Conservation (phyloP, 108 stramenopile species). For the Licmophora abbreviata region DNA sequence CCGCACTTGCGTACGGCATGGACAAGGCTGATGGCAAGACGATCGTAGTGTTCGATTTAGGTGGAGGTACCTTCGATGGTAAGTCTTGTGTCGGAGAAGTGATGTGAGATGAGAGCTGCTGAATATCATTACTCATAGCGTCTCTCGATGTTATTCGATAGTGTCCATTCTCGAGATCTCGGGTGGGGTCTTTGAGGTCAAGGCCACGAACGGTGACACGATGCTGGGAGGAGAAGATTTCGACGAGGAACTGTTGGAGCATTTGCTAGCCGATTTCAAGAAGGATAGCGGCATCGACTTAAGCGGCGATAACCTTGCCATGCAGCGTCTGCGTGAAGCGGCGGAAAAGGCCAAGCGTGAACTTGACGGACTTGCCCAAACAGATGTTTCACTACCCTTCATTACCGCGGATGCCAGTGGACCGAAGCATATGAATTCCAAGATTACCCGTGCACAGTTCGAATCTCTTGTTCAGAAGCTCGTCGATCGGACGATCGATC, state of each 20-base stretch:
- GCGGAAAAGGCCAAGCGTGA: constrained; percentile 99
- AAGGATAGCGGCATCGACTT: constrained; percentile 92
- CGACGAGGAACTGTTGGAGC: constrained; percentile 91
- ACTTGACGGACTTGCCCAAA: constrained; percentile 97
- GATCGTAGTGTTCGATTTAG: constrained; percentile 98
- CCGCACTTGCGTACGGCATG: constrained; percentile 98
- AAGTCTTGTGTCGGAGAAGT: too few relatives aligned
- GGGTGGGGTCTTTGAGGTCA: constrained; percentile 99
- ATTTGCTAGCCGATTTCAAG: constrained; percentile 90
- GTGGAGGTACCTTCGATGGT: constrained; percentile 99
- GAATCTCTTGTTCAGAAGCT: constrained; percentile 93
- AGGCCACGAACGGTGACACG: constrained; percentile 99
- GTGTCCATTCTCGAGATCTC: constrained; percentile 96
- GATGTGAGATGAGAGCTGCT: too few relatives aligned
- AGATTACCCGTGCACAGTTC: constrained; percentile 90
- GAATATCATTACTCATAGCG: too few relatives aligned
- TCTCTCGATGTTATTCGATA: too few relatives aligned
- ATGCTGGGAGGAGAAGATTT: constrained; percentile 99
- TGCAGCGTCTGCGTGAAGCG: constrained; percentile 98
- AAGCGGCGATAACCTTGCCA: constrained; percentile 87
- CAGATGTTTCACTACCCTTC: constrained; percentile 97
- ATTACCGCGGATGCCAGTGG: constrained; percentile 98
- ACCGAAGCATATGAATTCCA: constrained; percentile 97
- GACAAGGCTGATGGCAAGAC: constrained; percentile 99
- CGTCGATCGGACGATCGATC: constrained; percentile 89